Base-by-base conservation (phyloP, 129 eudicot genomes). In the Mikania micrantha region DNA sequence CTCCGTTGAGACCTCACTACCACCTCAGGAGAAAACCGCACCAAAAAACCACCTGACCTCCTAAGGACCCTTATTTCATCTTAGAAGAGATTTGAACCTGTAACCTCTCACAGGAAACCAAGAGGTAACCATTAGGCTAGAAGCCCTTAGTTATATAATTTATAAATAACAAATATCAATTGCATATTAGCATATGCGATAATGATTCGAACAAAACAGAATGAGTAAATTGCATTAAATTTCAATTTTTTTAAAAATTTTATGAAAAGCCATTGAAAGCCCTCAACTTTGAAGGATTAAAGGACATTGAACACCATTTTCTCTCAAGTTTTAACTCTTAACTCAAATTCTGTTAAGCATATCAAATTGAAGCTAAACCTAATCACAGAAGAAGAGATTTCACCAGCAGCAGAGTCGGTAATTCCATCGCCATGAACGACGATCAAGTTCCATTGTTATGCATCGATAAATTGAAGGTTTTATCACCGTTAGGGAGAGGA, bases 401-500 rank as follows among this genome's bases (percentile, higher is more conserved):
- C 52, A 40, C 7, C 61, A 12, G 19, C 25, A 64, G 24, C 36
- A 15, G 48, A n/a, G 28, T 17, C 21, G 58, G 58, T 21, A 17
- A 10, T 7, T n/a, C 6, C 7, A 35, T 50, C 27, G 64, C 83
- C 52, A 84, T 84, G 90, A 62, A 78, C 68, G 81, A 71, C 32
- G 76, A 67, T 19, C 35, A 53, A 36, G 39, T 73, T 11, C 77
- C 77, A 9, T 32, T 61, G 12, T 22, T 90, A n/a, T 75, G 84
- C 45, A 57, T 84, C 36, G 52, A 61, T 12, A 67, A 79, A 6
- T 24, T 93, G 34, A 84, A 77, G 54, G 86, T 77, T 1, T 35
- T 86, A 17, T 71, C 85, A 21, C 84, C 87, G 22, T 84, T 93
- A 31, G 98, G 98, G 9, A 83, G 98, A 25, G 98, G 98, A 16